Conservation (phyloP, 768 basidiomycete species). For the Auricularia sp. region DNA sequence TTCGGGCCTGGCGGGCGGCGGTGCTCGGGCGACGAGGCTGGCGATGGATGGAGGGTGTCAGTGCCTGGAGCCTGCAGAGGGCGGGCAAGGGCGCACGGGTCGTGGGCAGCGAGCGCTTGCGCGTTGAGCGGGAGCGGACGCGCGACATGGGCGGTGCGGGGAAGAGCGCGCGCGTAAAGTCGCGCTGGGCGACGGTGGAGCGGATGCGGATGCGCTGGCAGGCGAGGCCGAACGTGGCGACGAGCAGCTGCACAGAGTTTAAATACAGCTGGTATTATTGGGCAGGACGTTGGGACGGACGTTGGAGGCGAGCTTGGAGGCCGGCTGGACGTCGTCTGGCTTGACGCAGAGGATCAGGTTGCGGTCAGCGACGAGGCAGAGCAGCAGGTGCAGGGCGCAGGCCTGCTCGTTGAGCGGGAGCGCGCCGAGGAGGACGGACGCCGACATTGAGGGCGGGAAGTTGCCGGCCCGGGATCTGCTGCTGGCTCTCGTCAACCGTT, state of each 20-base stretch:
- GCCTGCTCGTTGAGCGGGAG: constrained; percentile 48
- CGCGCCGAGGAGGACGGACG: constrained; percentile 25
- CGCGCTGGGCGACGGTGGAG: constrained; percentile 13
- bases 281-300: constrained; percentile 29
- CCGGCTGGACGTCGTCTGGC: constrained; percentile 53
- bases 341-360: constrained; percentile 55
- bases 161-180: constrained; percentile 31
- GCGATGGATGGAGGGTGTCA: constrained; percentile 3
- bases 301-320: constrained; percentile 46
- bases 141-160: constrained; percentile 11
- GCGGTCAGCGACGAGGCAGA: constrained; percentile 45
- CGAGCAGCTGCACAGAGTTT: constrained; percentile 37
- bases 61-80: too few relatives aligned
- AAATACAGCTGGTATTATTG: background rate
- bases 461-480: constrained; percentile 14
- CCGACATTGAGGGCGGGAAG: constrained; percentile 35
- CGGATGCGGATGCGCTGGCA: constrained; percentile 48
- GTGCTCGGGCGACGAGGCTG: constrained; percentile 18
- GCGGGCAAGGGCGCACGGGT: constrained; percentile 8
- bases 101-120: constrained; percentile 13
- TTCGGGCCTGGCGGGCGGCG: constrained; percentile 27
- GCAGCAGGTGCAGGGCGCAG: constrained; percentile 34
- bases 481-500: background rate
- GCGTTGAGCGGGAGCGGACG: constrained; percentile 10
- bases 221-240: constrained; percentile 46